Evolutionary conservation across 2,329 filamentous ascomycete genomes (phyloP).

Genomic region (Zasmidium citrigriseum): DNA sequence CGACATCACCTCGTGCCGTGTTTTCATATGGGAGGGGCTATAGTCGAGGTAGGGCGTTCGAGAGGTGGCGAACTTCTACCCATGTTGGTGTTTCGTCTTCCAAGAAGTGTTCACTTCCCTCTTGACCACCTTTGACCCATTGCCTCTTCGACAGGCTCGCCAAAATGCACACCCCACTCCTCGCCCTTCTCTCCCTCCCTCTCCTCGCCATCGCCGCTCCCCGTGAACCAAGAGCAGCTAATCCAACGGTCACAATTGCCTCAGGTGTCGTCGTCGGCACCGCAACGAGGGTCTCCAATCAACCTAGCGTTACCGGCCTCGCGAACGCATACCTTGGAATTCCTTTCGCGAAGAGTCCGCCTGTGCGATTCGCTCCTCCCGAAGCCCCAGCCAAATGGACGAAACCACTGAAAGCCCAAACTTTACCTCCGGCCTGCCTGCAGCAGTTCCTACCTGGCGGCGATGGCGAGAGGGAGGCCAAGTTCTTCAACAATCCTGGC

Average conservation of each 20-base stretch:
- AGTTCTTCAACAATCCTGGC: slow-evolving; percentile 22
- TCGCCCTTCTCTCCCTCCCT: not conserved
- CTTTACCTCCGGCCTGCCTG: slow-evolving; percentile 19
- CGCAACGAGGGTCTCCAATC: slow-evolving; percentile 17
- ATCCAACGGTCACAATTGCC: slow-evolving; percentile 21
- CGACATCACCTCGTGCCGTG: not conserved
- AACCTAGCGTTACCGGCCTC: slow-evolving; percentile 15
- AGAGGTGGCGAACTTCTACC: no score
- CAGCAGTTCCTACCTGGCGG: slow-evolving; percentile 21
- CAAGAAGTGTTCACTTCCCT: not conserved
- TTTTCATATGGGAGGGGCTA: not conserved
- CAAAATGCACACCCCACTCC: not conserved
- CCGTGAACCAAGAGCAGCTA: not conserved
- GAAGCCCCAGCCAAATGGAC: slow-evolving; percentile 12
- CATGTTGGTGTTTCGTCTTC: no score
- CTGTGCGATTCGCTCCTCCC: slow-evolving; percentile 23
- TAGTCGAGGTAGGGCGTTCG: not conserved
- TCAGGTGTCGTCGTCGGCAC: slow-evolving; percentile 22
- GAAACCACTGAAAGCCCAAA: slow-evolving; percentile 14
- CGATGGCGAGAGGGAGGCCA: slow-evolving; percentile 5
- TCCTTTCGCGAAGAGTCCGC: slow-evolving; percentile 21
- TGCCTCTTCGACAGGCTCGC: not conserved
- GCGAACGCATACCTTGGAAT: slow-evolving; percentile 23
- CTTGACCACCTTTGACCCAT: not conserved
- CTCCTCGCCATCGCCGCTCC: not conserved